Evolutionary conservation across 2,329 filamentous ascomycete genomes (phyloP), one percentile per base, ranked within the genome.

Genomic region (Colletotrichum salicis): DNA sequence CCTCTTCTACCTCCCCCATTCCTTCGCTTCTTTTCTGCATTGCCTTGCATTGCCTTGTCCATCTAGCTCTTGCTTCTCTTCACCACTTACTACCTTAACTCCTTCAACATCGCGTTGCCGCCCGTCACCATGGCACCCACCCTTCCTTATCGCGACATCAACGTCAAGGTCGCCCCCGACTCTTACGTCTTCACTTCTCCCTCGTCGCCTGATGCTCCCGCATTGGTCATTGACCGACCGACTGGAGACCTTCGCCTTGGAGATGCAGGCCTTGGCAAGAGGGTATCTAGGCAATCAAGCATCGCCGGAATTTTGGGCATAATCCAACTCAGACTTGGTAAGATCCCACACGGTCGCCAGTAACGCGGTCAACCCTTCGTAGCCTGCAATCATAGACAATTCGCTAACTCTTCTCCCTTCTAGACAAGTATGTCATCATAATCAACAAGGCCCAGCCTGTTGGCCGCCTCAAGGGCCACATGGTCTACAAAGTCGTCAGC

Each of bases 121-220:
- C 22, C 41, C 62, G 33, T 62, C 67, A 76, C 51, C 60, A 85
- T 85, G 84, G 80, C 82, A 70, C 79, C 81, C 68, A 76, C 83
- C 48, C 83, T 90, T 76, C 96, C 96, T 27, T 99, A 95, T 84
- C 91, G 96, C 80, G 96, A 99, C 86, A 97, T 98, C 86, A 99
- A 98, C 82, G 91, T 99, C 82, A 95, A 97, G 83, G 93, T 95
- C 75, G 95, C 96, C 64, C 88, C 94, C 77, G 94, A 96, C 78
- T 93, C 96, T 80, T 99, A 99, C 87, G 94, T 95, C 77, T 99
- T 99, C 83, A 95, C 94, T 51, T 99, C 96, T 33, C 96, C 96
- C 33, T 98, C 96, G 0, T 96, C 95, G 4, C 95, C 95, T 73
- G 91, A 95, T 83, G 93, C 95, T 33, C 94, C 94, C 15, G 94